Conservation (phyloP, 164 flowering plant species). For the Cinnamomum micranthum region DNA sequence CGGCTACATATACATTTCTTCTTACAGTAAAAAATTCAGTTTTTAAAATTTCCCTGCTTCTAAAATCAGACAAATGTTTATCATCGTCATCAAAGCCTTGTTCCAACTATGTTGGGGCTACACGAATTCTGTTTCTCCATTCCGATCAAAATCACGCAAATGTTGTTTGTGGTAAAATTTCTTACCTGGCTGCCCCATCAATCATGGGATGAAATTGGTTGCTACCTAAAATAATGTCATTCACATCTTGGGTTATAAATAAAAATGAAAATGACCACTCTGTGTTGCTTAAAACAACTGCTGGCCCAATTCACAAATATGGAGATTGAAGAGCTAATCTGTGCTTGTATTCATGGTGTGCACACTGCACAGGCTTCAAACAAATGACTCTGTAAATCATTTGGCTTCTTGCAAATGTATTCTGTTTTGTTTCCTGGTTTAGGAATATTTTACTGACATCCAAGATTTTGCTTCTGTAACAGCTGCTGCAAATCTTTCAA, state of each 20-base stretch:
- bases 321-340: no score
- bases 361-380: background rate
- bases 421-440: background rate
- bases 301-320: background rate
- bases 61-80: no score
- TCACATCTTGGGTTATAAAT: background rate
- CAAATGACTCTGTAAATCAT: background rate
- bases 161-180: no score
- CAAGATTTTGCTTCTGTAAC: constrained; percentile 10
- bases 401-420: background rate
- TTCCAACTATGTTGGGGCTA: no score
- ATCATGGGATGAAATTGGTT: background rate
- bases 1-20: no score
- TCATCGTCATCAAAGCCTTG: no score
- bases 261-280: background rate
- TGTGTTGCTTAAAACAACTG: no score
- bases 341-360: background rate
- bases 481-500: constrained; percentile 20
- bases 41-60: no score
- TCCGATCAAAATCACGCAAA: no score
- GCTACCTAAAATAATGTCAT: background rate
- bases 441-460: background rate
- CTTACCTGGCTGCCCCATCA: background rate
- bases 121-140: no score
- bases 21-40: no score